Evolutionary conservation across 306 rosid species (phyloP), one percentile per base, ranked within the genome.

Genomic region (Malus asiatica): DNA sequence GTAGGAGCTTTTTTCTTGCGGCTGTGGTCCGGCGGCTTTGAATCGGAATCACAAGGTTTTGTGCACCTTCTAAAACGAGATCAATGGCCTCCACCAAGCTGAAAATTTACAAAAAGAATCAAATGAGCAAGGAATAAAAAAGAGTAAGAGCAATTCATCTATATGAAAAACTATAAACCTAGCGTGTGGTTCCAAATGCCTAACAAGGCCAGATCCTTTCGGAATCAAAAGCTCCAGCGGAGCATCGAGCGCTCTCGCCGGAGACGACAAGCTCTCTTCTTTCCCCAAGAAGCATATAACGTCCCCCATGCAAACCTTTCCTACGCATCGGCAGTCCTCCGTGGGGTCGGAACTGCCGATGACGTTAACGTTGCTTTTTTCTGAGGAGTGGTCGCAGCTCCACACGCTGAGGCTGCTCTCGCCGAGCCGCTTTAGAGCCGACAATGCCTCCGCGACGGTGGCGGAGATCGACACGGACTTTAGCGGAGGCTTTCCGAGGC

Each of bases 401-500:
- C 97, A 95, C 42, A 95, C 85, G 88, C 87, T 85, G 75, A 95
- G 48, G 78, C 16, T 83, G 86, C 46, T 59, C 42, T 86, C 85
- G 57, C 82, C 86, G 20, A 35, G 61, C 64, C 32, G 80, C 76
- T 86, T 90, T 55, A 95, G 30, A 11, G 83, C 86, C 68, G 86
- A 72, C 70, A 90, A 74, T 5, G 97, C 97, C 61, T 89, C 89
- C 62, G 84, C 87, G 11, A 95, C 68, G 62, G 92, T 88, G 89
- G 90, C 84, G 68, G 83, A 29, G 73, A 74, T 63, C 5, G 88
- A 78, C 9, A 95, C 73, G 3, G 91, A 76, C 77, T 90, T 80
- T 25, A 95, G 84, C 32, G 93, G 80, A 2, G 97, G 98, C 83
- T 95, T 95, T 42, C 97, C 97, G 25, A 95, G 89, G 82, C 97